Evolutionary conservation across 2,329 filamentous ascomycete species (phyloP).

Genomic region (Anthostomella pinea): DNA sequence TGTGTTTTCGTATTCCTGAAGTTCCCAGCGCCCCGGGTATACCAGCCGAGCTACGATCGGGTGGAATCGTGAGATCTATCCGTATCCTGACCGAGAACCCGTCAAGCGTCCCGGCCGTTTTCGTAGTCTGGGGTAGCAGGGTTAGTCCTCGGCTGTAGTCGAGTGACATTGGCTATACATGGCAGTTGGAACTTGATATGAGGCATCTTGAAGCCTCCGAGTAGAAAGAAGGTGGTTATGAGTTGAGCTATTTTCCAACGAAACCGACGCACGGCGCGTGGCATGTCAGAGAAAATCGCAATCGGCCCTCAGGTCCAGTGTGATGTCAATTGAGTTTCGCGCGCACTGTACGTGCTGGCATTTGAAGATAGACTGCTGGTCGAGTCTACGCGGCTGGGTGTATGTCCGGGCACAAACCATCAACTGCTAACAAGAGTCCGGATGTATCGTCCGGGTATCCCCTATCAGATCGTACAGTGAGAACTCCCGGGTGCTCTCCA

Average conservation of each 20-base stretch:
- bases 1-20: not conserved
- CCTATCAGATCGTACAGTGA: slow-evolving; percentile 3
- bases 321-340: not conserved
- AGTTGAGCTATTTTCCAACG: slow-evolving; percentile 22
- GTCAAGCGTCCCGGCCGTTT: slow-evolving; percentile 28
- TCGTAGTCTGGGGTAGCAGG: slow-evolving; percentile 27
- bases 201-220: not conserved
- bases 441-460: slow-evolving; percentile 2
- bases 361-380: no score
- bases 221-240: slow-evolving; percentile 7
- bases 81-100: slow-evolving; percentile 26
- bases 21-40: slow-evolving; percentile 6
- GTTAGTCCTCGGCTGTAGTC: slow-evolving; percentile 20
- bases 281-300: not conserved
- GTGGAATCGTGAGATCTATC: slow-evolving; percentile 26
- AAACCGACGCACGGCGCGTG: slow-evolving; percentile 3
- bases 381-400: no score
- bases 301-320: not conserved
- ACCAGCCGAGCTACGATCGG: slow-evolving; percentile 30
- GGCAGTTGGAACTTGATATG: slow-evolving; percentile 11
- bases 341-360: not conserved
- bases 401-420: not conserved
- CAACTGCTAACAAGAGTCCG: not conserved
- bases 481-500: not conserved
- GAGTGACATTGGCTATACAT: slow-evolving; percentile 26